Percentiles rank a stretch among this genome's conserved stretches.
Conservation (phyloP, 225 moss, liverwort and hornwort species). For the Anthoceros angustus region DNA sequence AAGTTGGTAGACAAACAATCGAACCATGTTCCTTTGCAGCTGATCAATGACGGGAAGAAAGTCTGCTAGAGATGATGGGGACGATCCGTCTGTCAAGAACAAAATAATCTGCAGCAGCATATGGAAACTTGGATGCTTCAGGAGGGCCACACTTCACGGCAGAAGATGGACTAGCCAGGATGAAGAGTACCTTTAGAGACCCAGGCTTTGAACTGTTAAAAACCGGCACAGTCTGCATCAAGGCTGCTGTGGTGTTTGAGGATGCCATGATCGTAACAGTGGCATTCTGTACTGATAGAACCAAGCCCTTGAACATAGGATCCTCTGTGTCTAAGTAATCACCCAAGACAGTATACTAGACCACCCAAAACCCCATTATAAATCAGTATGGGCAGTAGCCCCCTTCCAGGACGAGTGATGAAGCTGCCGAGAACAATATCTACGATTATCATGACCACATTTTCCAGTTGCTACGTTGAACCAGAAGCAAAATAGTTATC, state of each 20-base stretch:
- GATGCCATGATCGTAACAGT: background rate
- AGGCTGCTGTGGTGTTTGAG: slow-evolving; percentile 21
- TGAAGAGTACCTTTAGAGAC: background rate
- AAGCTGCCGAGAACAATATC: background rate
- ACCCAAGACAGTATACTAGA: slow-evolving; percentile 15
- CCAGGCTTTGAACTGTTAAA: slow-evolving; percentile 8
- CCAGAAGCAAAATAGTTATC: too few relatives aligned
- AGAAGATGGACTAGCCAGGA: background rate
- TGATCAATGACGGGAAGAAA: slow-evolving; percentile 6
- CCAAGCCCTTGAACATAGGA: slow-evolving; percentile 6
- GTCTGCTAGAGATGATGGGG: slow-evolving; percentile 5
- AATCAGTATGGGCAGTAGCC: background rate
- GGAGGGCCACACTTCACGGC: background rate
- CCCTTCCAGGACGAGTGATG: background rate
- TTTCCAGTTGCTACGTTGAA: too few relatives aligned
- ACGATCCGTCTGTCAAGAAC: slow-evolving; percentile 22
- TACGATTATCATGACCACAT: too few relatives aligned
- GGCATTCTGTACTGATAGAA: slow-evolving; percentile 6
- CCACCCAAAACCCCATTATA: background rate
- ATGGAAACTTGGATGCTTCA: background rate
- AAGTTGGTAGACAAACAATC: slow-evolving; percentile 19
- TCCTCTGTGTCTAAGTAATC: slow-evolving; percentile 10
- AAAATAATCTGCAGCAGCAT: slow-evolving; percentile 19
- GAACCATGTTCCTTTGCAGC: slow-evolving; percentile 1
- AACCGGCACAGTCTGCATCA: slow-evolving; percentile 11